Evolutionary conservation across 805 yeast genomes (phyloP), one percentile per base, ranked within the genome.

Genomic region (Kurtzmaniella fragi): DNA sequence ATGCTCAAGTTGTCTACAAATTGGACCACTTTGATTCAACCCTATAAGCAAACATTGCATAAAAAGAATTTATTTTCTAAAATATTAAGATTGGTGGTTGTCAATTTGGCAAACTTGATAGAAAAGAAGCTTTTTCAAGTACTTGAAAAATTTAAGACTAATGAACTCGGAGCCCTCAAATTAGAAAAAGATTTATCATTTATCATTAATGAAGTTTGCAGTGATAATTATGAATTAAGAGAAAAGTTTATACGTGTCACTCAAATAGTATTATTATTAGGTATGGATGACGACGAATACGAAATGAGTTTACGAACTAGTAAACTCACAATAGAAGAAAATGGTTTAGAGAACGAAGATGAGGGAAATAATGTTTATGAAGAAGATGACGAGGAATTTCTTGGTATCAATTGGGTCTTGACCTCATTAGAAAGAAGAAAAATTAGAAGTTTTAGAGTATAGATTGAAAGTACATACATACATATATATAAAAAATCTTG

Each of bases 191-290:
- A 90, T 54, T 63, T 89, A 16, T 78, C 89, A 34, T 70, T 77
- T 20, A 71, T 91, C 27, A 84, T 93, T 37, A 75, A 81, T 33
- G 83, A 82, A 42, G 74, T 86, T 5, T 82, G 95, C 35, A 82
- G 79, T 36, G 77, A 79, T 41, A 67, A 82, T 52, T 91, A 89
- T 59, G 74, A 75, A 28, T 63, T 89, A 48, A 70, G 96, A 43
- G 93, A 87, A 43, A 76, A 77, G 49, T 91, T 91, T 54, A 71
- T 84, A 6, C 70, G 88, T 42, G 79, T 88, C 5, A 88, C 96
- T 0, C 98, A 91, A 57, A 72, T 93, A 32, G 84, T 88, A 15
- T 75, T 87, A 68, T 68, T 88, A 33, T 67, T 89, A 31, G 93
- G 95, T 4, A 73, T 88, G 62, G 96, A 88, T 49, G 90, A 84